Base-by-base conservation (phyloP, 2,329 filamentous ascomycete genomes). In the Monosporascus sp. region DNA sequence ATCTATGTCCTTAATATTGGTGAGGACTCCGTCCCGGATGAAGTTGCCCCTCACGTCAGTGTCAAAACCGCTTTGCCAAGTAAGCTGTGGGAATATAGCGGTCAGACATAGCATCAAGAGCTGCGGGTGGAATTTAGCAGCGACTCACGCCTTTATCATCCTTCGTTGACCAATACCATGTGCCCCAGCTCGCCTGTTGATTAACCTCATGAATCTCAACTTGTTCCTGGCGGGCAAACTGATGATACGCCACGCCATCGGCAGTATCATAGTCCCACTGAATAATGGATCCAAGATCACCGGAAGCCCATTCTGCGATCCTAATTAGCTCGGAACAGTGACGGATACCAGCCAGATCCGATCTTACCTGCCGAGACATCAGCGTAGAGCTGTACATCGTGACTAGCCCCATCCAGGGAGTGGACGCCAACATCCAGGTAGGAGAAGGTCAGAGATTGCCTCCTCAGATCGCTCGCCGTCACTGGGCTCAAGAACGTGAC, bases 111-210 rank as follows among this genome's bases (percentile, higher is more conserved):
- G 6, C 17, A 34, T 22, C 50, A 8, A 27, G 38, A 2, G 27
- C 0, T 17, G 5, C 8, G n/a, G 20, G 14, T 6, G 25, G 24
- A 8, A 22, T 17, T 27, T 27, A 15, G 22, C 14, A 27, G 42
- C 15, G 14, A 69, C 73, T 64, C 67, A 75, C 72, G 24, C 76
- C 77, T 20, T 68, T 64, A 15, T 76, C 66, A 50, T 78, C 74
- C 25, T 83, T 81, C 3, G 82, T 90, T 14, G 86, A 84, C 68
- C 91, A 90, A 68, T 64, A 68, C 72, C 92, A 81, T 49, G 81
- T 84, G 2, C 90, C 90, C 90, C 90, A 96, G 72, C 90, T 86
- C 0, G 89, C 81, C 59, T 86, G 84, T 62, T 95, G 86, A 41
- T 72, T 72, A 14, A 73, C 72, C 65, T 96, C 90, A 1, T 81